A percentile compares a stretch with the other conserved stretches of the same genome.
Evolutionary conservation across 2,329 filamentous ascomycete genomes (phyloP).

Genomic region (Diaporthe caulivora): DNA sequence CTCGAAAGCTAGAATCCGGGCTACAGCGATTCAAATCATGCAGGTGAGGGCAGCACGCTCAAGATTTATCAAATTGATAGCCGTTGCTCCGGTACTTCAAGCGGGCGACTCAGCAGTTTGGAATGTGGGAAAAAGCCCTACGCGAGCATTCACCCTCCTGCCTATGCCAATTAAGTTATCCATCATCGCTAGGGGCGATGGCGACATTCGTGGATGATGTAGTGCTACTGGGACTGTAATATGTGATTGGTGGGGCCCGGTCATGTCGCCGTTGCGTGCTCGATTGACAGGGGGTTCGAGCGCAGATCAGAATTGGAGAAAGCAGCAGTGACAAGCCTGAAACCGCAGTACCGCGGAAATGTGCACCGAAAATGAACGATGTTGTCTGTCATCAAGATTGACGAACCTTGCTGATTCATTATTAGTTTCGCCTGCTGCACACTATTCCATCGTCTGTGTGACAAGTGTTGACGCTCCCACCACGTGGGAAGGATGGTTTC

Average conservation of each 20-base stretch:
- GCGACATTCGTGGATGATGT: slow-evolving; percentile 35
- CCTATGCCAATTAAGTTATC: slow-evolving; percentile 7
- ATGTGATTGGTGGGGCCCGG: slow-evolving; percentile 32
- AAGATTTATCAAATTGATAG: slow-evolving; percentile 1
- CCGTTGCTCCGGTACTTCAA: background rate
- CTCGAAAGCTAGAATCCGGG: background rate
- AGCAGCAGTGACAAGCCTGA: slow-evolving; percentile 9
- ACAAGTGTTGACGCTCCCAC: background rate
- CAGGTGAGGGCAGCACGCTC: background rate
- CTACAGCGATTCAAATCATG: background rate
- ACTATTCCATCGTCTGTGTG: background rate
- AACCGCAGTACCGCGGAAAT: background rate
- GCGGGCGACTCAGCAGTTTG: slow-evolving; percentile 1
- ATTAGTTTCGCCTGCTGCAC: background rate
- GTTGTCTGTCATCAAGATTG: background rate
- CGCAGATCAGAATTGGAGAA: slow-evolving; percentile 16
- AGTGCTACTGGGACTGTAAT: background rate
- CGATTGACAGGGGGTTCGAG: background rate
- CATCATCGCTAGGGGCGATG: slow-evolving; percentile 39
- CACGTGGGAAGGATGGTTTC: background rate
- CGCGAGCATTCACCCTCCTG: background rate
- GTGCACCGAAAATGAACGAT: background rate
- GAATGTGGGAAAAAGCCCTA: background rate
- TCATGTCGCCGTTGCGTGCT: slow-evolving; percentile 34
- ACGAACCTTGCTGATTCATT: background rate